Evolutionary conservation across 73 alveolate species (phyloP).

Genomic region (Uronychia setigera): DNA sequence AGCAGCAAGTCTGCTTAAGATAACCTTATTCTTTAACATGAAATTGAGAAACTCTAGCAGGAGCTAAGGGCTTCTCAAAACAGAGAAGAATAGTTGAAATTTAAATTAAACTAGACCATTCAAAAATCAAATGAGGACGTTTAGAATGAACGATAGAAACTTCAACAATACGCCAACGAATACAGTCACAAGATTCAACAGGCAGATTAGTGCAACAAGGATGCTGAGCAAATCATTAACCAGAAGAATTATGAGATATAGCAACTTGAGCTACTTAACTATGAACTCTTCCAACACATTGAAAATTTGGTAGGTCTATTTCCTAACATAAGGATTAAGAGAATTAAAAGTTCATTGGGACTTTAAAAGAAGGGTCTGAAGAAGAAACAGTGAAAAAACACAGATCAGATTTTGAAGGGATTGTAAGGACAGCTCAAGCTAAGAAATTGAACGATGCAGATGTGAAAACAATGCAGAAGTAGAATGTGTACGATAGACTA

Average conservation of each 20-base stretch:
- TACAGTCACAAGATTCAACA: not conserved
- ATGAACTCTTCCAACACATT: not conserved
- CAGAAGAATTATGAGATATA: not conserved
- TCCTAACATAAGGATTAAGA: not conserved
- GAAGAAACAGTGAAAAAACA: too few species aligned
- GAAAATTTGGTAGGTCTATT: not conserved
- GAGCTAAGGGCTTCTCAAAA: not conserved
- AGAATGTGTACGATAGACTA: not conserved
- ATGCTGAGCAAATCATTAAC: not conserved
- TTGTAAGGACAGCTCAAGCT: too few species aligned
- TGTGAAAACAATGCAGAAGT: too few species aligned
- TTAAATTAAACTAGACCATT: not conserved
- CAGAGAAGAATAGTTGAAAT: not conserved
- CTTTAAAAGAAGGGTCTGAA: too few species aligned
- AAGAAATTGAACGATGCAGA: too few species aligned
- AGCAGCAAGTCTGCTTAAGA: slow-evolving; percentile 7
- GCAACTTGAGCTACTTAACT: not conserved
- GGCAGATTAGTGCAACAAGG: not conserved
- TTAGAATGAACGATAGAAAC: not conserved
- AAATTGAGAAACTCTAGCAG: not conserved
- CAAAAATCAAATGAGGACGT: not conserved
- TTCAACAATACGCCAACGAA: not conserved
- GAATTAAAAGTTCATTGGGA: too few species aligned
- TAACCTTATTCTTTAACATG: not conserved
- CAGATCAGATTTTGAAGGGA: too few species aligned